phyloP scores from a whole-genome alignment of 129 eudicot genomes.

The Chrysanthemum seticuspe region DNA sequence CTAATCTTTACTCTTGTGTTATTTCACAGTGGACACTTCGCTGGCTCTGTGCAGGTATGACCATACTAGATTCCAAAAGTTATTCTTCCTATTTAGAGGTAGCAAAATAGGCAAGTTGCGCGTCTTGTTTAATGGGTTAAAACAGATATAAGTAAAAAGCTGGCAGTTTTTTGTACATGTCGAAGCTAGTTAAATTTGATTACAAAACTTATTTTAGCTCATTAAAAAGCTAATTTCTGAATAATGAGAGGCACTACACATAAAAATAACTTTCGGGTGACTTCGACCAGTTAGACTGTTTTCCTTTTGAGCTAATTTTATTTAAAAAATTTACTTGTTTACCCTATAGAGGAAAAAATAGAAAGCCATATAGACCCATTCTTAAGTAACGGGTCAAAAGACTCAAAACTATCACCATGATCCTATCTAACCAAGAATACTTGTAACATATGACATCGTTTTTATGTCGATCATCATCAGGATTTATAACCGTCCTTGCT shows the following conservation, averaged over 20 bases:
- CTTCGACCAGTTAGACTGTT: not conserved
- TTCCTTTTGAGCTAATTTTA: not conserved
- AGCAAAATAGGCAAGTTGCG: not conserved
- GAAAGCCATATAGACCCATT: not conserved
- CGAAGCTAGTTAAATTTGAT: not conserved
- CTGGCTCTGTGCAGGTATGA: constrained; percentile 48
- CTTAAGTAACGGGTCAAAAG: not conserved
- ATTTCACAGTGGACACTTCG: constrained; percentile 60
- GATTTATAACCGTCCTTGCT: constrained; percentile 52
- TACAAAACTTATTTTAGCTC: not conserved
- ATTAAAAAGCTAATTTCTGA: not conserved
- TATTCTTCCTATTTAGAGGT: not conserved
- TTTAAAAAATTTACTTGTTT: not conserved
- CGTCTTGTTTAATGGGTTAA: not conserved
- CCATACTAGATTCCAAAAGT: constrained; percentile 4
- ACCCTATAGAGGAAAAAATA: not conserved
- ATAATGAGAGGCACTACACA: not conserved
- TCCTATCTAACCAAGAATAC: constrained; percentile 8
- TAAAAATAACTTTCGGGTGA: not conserved
- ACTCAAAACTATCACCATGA: not conserved
- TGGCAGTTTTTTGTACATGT: not conserved
- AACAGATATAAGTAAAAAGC: no score
- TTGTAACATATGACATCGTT: constrained; percentile 5
- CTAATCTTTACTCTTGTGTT: constrained; percentile 17
- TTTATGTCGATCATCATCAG: constrained; percentile 36